Percentiles rank a stretch among this genome's conserved stretches.
These are phyloP conservation scores for Fraxinus latifolia DNA, from an alignment of 305 asterid genomes.

Conservation along the genomic window DNA sequence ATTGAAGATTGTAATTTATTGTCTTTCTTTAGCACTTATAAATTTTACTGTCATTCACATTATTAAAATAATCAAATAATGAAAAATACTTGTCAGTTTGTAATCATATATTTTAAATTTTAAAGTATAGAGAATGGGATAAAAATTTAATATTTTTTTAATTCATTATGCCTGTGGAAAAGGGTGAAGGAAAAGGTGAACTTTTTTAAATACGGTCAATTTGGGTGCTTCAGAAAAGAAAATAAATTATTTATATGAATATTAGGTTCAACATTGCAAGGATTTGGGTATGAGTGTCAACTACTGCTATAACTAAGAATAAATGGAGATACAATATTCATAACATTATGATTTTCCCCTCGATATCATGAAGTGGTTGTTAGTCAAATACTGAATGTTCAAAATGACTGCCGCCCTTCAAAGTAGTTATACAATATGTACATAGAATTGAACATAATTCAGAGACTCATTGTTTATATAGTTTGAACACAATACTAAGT, in stretches of 20 bases:
- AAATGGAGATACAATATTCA: neutral
- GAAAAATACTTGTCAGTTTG: neutral
- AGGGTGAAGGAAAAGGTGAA: neutral
- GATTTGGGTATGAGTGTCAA: neutral
- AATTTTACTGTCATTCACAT: neutral
- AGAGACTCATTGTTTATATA: neutral
- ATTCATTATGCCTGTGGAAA: constrained; percentile 12
- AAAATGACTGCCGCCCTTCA: neutral
- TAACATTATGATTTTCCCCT: neutral
- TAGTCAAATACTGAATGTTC: neutral
- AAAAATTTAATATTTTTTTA: neutral
- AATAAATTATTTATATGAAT: neutral
- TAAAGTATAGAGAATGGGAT: neutral
- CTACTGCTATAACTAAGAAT: neutral
- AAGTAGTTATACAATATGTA: neutral
- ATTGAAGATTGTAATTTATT: neutral
- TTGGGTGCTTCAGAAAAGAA: constrained; percentile 8
- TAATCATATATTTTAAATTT: neutral
- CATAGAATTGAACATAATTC: neutral
- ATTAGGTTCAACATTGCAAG: neutral
- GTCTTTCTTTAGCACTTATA: neutral
- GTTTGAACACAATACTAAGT: neutral
- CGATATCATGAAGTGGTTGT: neutral
- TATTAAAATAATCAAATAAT: neutral
- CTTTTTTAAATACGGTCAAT: neutral